Evolutionary conservation across 225 moss, liverwort and hornwort genomes (phyloP).

Genomic region (Straminergon stramineum): DNA sequence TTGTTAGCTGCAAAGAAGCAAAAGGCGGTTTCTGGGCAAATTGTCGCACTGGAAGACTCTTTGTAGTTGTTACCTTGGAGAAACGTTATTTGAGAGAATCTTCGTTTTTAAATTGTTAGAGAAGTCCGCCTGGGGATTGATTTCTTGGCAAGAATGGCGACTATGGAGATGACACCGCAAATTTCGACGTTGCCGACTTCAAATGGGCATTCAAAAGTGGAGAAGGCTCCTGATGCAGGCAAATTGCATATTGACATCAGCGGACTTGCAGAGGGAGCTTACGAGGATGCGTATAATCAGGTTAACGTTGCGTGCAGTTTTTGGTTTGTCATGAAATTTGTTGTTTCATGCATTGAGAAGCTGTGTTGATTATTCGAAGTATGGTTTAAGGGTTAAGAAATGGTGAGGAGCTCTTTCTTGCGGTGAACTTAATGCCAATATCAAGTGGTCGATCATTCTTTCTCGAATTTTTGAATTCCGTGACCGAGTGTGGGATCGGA

Average conservation of each 20-base stretch:
- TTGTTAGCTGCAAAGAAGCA: not conserved
- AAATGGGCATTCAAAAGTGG: slow-evolving; percentile 6
- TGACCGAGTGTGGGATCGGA: not conserved
- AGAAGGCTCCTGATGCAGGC: not conserved
- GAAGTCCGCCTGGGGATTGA: not conserved
- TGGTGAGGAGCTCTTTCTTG: not conserved
- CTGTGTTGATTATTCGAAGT: not conserved
- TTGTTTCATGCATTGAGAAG: not conserved
- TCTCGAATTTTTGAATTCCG: not conserved
- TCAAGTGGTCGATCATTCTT: not conserved
- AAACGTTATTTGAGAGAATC: not conserved
- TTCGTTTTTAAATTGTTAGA: not conserved
- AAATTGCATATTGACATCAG: slow-evolving; percentile 11
- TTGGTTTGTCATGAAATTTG: not conserved
- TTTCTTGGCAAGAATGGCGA: slow-evolving; percentile 16
- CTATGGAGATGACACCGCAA: slow-evolving; percentile 13
- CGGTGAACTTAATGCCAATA: not conserved
- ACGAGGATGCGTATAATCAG: slow-evolving; percentile 9
- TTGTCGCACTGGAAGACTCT: not conserved
- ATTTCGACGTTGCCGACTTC: not conserved
- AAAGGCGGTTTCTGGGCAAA: not conserved
- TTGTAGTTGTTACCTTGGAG: not conserved
- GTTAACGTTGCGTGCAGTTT: not conserved
- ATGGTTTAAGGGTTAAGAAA: not conserved
- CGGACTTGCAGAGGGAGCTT: slow-evolving; percentile 3